Base-by-base conservation (phyloP, 306 rosid species). In the Medicago arabica region DNA sequence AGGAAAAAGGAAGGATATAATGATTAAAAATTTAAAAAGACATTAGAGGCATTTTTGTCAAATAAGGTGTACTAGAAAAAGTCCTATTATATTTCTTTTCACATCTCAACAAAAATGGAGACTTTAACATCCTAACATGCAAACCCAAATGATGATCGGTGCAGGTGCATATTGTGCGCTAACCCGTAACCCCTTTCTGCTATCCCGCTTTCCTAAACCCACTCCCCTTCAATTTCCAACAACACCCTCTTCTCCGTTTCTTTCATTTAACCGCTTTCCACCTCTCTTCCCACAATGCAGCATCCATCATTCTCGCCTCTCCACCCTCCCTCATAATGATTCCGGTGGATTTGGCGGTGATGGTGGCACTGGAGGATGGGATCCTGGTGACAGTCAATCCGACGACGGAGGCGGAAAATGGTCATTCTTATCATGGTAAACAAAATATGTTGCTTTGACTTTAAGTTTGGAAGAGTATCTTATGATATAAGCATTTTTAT, bases 351-450 rank as follows among this genome's bases (percentile, higher is more conserved):
- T 28, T 5, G 21, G 58, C 8, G 59, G 59, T 9, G 74, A 31
- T 1, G 38, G 23, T 9, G 81, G 62, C 11, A 59, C 75, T 11
- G 63, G 21, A 4, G 49, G 63, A 3, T 51, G 59, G 47, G 43
- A 67, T 41, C 31, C 61, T 9, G 75, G 49, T 5, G 34, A 9
- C 7, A 38, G 14, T 8, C 57, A 44, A 7, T 61, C 67, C 3
- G 63, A 51, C 1, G 62, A 16, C 10, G 50, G 62, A 36, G 75
- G 2, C 3, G 63, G n/a, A 70, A 70, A 21, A 6, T 51, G 63
- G 75, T 51, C 62, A 7, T 70, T 51, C 36, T 54, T 70, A 17
- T 70, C 75, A 41, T 92, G 98, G 98, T 95, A 94, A 74, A 46
- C 8, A 16, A 66, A 40, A 8, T 8, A 23, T 23, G 2, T 23